Base-by-base conservation (phyloP, 2,329 filamentous ascomycete genomes). In the Xylariaceae sp. region DNA sequence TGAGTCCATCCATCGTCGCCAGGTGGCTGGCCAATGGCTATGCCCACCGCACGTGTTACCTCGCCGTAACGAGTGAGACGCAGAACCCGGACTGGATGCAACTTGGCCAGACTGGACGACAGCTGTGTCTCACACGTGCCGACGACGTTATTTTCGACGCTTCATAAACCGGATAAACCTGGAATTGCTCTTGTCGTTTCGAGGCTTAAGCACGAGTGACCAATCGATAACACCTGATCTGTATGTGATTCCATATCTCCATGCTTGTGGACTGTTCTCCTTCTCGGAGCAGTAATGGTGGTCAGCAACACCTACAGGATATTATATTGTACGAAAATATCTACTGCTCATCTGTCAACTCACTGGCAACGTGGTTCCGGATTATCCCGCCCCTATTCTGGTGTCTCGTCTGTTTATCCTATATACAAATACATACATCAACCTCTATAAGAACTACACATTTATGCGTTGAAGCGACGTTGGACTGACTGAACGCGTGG, bases 121-220 rank as follows among this genome's bases (percentile, higher is more conserved):
- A 17, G 17, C 6, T 11, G 47, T n/a, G 47, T 10, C 8, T 18
- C 23, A 18, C 9, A 11, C 47, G 17, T 30, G 47, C 17, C 47
- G 2, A 9, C 15, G 10, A 10, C 17, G 4, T 17, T 30, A 49
- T 30, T 17, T 2, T 30, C 4, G 17, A 30, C 1, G 17, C 47
- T 30, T 49, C 47, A 30, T 51, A 8, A 17, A 30, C 6, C 37
- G 23, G 23, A 51, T 3, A 35, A 8, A 15, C 55, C 13, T 55
- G 57, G 23, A 55, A 53, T 56, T 56, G 47, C 47, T 53, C 56
- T 56, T 53, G 45, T 30, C 18, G 61, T 63, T 58, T 61, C 58
- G 58, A 45, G 49, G 55, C 58, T 51, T 55, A 48, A 52, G 58
- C 58, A 52, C 55, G 53, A 17, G 41, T 39, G 51, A 55, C 58